Percentiles rank a stretch among this genome's conserved stretches.
phyloP scores from a whole-genome alignment of 164 flowering plant genomes.

The Cinnamomum chago region DNA sequence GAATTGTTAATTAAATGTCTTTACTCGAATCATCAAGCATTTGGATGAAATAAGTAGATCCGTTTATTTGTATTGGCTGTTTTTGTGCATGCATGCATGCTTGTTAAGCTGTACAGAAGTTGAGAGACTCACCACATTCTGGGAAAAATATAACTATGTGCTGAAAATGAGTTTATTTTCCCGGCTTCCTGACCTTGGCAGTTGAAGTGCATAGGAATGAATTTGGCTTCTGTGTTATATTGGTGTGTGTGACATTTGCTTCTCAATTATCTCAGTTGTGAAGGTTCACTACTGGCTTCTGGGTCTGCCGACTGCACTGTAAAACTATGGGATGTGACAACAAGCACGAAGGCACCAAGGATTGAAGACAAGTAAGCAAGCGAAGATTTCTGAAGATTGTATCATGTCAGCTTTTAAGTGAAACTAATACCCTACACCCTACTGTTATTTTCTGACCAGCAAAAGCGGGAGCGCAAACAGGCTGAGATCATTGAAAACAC shows the following conservation, averaged over 20 bases:
- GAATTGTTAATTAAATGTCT: no score
- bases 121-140: no score
- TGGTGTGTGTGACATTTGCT: no score
- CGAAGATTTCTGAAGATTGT: not conserved
- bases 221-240: not conserved
- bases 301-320: slow-evolving; percentile 98
- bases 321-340: slow-evolving; percentile 90
- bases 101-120: no score
- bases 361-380: slow-evolving; percentile 72
- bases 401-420: not conserved
- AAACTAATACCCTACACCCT: slow-evolving; percentile 1
- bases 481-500: slow-evolving; percentile 71
- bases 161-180: not conserved
- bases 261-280: slow-evolving; percentile 49
- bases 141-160: no score
- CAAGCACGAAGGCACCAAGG: slow-evolving; percentile 59
- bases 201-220: not conserved
- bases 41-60: no score
- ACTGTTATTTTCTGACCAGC: slow-evolving; percentile 23
- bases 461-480: slow-evolving; percentile 66
- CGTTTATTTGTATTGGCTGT: no score
- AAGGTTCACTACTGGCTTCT: slow-evolving; percentile 96
- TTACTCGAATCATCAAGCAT: no score
- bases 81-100: no score
- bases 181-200: not conserved